phyloP scores from a whole-genome alignment of 805 yeast species.

The Cyberlindnera samutprakarnensis region DNA sequence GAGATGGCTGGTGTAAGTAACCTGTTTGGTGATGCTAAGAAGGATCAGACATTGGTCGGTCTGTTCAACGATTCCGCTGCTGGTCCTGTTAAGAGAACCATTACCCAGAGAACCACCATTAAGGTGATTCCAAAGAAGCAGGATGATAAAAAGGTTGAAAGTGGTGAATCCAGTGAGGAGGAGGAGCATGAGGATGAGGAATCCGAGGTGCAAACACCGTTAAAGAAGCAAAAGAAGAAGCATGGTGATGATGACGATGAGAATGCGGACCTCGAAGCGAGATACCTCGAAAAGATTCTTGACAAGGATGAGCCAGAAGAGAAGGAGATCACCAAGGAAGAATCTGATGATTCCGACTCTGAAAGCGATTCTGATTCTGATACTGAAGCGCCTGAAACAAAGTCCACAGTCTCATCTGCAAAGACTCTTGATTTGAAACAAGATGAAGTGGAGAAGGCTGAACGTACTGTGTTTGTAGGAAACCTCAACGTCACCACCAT shows the following conservation, averaged over 20 bases:
- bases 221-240: slow-evolving; percentile 12
- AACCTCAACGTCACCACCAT: slow-evolving; percentile 65
- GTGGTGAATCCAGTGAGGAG: slow-evolving; percentile 17
- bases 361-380: slow-evolving; percentile 23
- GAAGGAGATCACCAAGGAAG: slow-evolving; percentile 33
- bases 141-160: slow-evolving; percentile 15
- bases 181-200: slow-evolving; percentile 17
- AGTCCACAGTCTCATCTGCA: slow-evolving; percentile 15
- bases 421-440: slow-evolving; percentile 53
- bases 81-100: slow-evolving; percentile 41
- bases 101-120: slow-evolving; percentile 27
- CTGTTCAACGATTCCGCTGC: slow-evolving; percentile 31
- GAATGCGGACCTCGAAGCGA: slow-evolving; percentile 42
- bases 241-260: slow-evolving; percentile 18
- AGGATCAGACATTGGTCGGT: slow-evolving; percentile 26
- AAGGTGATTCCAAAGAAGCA: slow-evolving; percentile 15
- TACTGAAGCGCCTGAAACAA: slow-evolving; percentile 16
- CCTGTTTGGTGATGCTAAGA: slow-evolving; percentile 25
- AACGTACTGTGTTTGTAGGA: slow-evolving; percentile 81
- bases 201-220: slow-evolving; percentile 18
- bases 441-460: slow-evolving; percentile 74
- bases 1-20: slow-evolving; percentile 26
- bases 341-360: slow-evolving; percentile 12
- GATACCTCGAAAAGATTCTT: slow-evolving; percentile 44
- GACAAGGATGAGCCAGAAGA: slow-evolving; percentile 26